phyloP scores from a whole-genome alignment of 1,284 basidiomycete genomes.

The Marasmius oreades region DNA sequence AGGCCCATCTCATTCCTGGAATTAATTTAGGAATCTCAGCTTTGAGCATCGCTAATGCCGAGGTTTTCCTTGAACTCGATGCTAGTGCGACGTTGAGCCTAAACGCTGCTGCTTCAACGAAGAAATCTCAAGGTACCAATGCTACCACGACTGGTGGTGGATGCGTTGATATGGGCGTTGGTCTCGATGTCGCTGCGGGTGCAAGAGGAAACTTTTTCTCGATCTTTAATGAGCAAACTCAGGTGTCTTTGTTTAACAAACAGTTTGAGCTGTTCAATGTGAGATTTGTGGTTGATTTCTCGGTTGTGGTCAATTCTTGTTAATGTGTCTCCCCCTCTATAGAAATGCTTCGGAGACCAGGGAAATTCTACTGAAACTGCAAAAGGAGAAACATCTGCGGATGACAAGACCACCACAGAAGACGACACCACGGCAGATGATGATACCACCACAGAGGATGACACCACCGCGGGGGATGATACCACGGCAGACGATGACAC shows the following conservation, averaged over 20 bases:
- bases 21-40: conserved; percentile 42
- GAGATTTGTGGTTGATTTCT: background rate
- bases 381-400: conserved; percentile 4
- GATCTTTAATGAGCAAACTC: background rate
- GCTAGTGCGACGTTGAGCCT: conserved; percentile 36
- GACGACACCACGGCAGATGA: background rate
- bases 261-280: background rate
- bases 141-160: conserved; percentile 9
- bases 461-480: background rate
- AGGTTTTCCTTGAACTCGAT: conserved; percentile 44
- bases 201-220: background rate
- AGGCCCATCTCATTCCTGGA: conserved; percentile 47
- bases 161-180: background rate
- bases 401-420: background rate
- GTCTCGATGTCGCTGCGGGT: background rate
- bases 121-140: background rate
- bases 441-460: background rate
- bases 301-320: too few relatives aligned
- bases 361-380: conserved; percentile 4
- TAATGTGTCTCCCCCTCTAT: too few relatives aligned
- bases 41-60: conserved; percentile 33
- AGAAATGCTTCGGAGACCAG: too few relatives aligned
- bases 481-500: too few relatives aligned
- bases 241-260: background rate
- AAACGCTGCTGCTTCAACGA: conserved; percentile 24